Evolutionary conservation across 2,329 filamentous ascomycete genomes (phyloP).

Genomic region (Trichoderma hamatum): DNA sequence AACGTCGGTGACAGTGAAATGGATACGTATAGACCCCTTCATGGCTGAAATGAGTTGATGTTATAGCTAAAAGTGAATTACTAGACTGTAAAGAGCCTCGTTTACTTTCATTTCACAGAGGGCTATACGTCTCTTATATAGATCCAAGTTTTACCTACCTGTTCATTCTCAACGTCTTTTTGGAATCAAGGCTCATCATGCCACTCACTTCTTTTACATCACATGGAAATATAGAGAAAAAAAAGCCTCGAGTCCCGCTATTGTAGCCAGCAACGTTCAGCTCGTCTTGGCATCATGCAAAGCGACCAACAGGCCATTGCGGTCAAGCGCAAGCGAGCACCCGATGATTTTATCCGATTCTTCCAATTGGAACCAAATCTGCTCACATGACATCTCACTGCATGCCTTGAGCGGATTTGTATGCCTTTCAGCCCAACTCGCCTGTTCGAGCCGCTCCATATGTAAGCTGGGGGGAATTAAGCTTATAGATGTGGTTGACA

Average conservation of each 20-base stretch:
- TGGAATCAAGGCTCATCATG: background rate
- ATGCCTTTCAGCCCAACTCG: background rate
- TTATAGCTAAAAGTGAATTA: background rate
- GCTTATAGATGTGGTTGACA: background rate
- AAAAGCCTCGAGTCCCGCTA: background rate
- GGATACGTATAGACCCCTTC: background rate
- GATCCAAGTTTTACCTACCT: background rate
- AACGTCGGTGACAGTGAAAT: background rate
- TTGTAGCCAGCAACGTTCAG: background rate
- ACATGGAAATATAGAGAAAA: background rate
- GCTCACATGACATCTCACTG: background rate
- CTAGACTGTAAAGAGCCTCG: too few relatives aligned
- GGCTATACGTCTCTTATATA: background rate
- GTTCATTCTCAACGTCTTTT: background rate
- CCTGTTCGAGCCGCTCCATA: background rate
- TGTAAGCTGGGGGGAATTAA: background rate
- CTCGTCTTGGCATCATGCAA: slow-evolving; percentile 13
- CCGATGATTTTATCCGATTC: background rate
- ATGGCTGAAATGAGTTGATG: background rate
- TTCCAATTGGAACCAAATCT: slow-evolving; percentile 6
- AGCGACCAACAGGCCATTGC: background rate
- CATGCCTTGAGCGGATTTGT: background rate
- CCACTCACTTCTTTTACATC: background rate
- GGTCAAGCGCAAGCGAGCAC: background rate
- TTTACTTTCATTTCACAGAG: background rate